Evolutionary conservation across 805 yeast species (phyloP), one percentile per base, ranked within the genome.

Genomic region (Schizosaccharomyces cryophilus): DNA sequence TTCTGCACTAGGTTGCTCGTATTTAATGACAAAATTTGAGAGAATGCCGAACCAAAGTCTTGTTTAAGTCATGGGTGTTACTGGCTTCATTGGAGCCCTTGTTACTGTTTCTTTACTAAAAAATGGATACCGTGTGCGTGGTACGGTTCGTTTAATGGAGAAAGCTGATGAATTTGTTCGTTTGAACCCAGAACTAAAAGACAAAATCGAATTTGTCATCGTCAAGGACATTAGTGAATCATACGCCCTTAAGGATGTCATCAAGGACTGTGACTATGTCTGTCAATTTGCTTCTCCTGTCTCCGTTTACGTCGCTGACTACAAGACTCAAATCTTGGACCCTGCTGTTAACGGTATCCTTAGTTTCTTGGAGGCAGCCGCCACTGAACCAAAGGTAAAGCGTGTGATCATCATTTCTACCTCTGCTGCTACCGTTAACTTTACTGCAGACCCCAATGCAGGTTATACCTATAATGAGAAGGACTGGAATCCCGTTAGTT

Each of bases 351-450:
- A 73, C 45, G 81, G 81, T 40, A 77, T 80, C 35, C 64, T 68
- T 54, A 71, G 72, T 64, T 74, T 77, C 9, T 69, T 78, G 62
- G 64, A 65, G n/a, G 77, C 80, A 0, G 72, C 75, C 21, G 66
- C 68, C 60, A 63, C 66, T 17, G 68, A 67, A 62, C 79, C 74
- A 9, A 73, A 74, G 1, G 73, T 78, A 38, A 69, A 69, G 60
- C 67, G 70, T 13, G 75, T 78, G 3, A 79, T 78, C 6, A 66
- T 77, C n/a, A 77, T 81, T 2, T 77, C 81, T 2, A 80, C 85
- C 0, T 73, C 72, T 65, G 83, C 83, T 29, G 78, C 85, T 0
- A 70, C 80, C 47, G 19, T 13, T 13, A 35, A 54, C 13, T 26
- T 54, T 26, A 7, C 26, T 3, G 63, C 63, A 30, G 64, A 63